Percentiles rank a stretch among this genome's conserved stretches.
phyloP scores from a whole-genome alignment of 164 flowering plant species.

The Euptelea pleiosperma region DNA sequence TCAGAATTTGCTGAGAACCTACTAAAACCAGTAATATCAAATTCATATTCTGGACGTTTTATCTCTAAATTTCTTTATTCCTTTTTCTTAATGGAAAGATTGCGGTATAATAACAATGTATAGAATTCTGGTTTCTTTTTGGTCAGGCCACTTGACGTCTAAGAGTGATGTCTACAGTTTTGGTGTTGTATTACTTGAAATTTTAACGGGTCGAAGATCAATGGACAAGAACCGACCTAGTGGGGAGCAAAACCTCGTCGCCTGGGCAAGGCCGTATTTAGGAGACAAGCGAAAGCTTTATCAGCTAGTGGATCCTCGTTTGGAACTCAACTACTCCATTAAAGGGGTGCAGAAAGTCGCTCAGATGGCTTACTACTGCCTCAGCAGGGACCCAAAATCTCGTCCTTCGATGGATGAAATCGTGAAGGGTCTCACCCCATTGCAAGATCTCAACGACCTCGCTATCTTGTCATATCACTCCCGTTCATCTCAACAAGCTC shows the following conservation, averaged over 20 bases:
- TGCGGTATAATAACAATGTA: neutral
- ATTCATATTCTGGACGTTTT: too few relatives aligned
- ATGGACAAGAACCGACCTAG: conserved; percentile 92
- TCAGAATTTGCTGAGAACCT: too few relatives aligned
- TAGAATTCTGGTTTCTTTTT: conserved; percentile 1
- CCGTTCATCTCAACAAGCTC: conserved; percentile 58
- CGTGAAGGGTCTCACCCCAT: conserved; percentile 62
- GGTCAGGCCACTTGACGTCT: conserved; percentile 86
- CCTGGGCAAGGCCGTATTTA: conserved; percentile 78
- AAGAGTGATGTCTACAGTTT: conserved; percentile 93
- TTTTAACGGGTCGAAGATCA: conserved; percentile 87
- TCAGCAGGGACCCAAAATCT: conserved; percentile 70
- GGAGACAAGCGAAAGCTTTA: conserved; percentile 70
- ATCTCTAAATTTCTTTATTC: neutral
- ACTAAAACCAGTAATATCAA: too few relatives aligned
- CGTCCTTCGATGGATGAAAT: conserved; percentile 91
- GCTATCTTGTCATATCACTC: conserved; percentile 64
- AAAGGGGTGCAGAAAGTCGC: conserved; percentile 82
- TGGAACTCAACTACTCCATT: conserved; percentile 78
- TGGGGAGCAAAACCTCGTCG: conserved; percentile 84
- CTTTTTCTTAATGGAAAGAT: neutral
- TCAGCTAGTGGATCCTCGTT: conserved; percentile 78
- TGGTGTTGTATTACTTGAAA: conserved; percentile 91
- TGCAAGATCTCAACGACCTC: conserved; percentile 77
- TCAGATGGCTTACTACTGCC: conserved; percentile 75